A percentile compares a stretch with the other conserved stretches of the same genome.
phyloP scores from a whole-genome alignment of 305 asterid genomes.

The Solanum hybrid region DNA sequence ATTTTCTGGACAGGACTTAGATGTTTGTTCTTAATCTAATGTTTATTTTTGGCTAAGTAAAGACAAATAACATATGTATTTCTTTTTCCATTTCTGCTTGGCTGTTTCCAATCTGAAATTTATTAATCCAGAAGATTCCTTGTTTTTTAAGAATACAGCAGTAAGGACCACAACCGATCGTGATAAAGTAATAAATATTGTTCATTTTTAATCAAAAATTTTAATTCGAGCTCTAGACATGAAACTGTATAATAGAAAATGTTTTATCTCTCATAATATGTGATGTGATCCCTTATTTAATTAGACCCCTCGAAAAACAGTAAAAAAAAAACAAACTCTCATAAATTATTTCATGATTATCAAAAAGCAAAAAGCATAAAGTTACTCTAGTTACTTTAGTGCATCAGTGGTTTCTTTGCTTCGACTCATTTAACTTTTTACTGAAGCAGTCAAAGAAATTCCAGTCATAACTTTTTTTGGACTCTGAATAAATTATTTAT shows the following conservation, averaged over 20 bases:
- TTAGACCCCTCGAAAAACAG: background rate
- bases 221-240: fast-evolving
- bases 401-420: background rate
- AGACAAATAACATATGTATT: background rate
- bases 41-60: background rate
- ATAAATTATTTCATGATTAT: background rate
- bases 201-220: fast-evolving
- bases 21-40: background rate
- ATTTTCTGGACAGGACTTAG: background rate
- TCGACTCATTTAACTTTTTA: background rate
- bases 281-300: too few relatives aligned
- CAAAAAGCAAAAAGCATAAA: background rate
- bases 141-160: background rate
- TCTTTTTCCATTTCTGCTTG: background rate
- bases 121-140: background rate
- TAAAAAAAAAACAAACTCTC: background rate
- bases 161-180: background rate
- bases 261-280: background rate
- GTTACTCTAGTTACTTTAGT: background rate
- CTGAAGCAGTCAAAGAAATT: background rate
- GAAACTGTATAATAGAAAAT: background rate
- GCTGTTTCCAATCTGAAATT: background rate
- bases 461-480: background rate
- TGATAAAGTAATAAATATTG: background rate
- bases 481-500: background rate